A percentile compares a stretch with the other conserved stretches of the same genome.
These are phyloP conservation scores for Penicillium janthinellum DNA, from an alignment of 2,329 filamentous ascomycete genomes.

Conservation along the genomic window DNA sequence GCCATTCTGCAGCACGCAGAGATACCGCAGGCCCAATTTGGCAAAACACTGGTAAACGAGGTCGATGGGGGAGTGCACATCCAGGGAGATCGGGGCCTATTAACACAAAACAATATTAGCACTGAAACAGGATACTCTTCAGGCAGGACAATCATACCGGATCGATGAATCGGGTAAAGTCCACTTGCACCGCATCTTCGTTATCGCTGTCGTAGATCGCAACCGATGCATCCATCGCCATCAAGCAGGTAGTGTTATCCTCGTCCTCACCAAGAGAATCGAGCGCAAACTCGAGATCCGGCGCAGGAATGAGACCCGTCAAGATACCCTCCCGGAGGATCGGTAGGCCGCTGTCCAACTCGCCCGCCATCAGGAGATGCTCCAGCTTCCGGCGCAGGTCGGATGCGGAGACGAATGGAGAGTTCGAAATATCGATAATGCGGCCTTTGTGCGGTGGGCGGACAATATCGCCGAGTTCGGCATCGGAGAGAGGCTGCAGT, in stretches of 20 bases:
- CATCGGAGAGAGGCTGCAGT: constrained; percentile 85
- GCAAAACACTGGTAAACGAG: constrained; percentile 95
- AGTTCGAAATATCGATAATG: constrained; percentile 84
- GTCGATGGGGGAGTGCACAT: constrained; percentile 88
- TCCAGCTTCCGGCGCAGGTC: constrained; percentile 80
- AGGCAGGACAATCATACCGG: constrained; percentile 57
- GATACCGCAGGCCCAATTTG: constrained; percentile 87
- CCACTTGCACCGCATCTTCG: constrained; percentile 65
- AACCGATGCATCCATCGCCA: constrained; percentile 67
- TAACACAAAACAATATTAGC: constrained; percentile 7
- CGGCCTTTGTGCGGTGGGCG: constrained; percentile 72
- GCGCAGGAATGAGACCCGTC: constrained; percentile 88
- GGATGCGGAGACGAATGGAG: constrained; percentile 74
- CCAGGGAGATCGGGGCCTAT: constrained; percentile 79
- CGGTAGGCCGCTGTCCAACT: constrained; percentile 88
- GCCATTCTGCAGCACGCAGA: constrained; percentile 84
- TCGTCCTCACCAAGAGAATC: constrained; percentile 76
- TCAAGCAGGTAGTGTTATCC: constrained; percentile 70
- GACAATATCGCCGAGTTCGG: constrained; percentile 83
- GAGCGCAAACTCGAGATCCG: constrained; percentile 89
- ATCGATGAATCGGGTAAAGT: constrained; percentile 91
- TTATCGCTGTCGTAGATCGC: constrained; percentile 63
- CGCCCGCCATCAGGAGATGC: constrained; percentile 77
- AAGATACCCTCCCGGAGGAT: constrained; percentile 78
- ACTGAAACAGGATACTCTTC: neutral